Evolutionary conservation across 345 rosid species (phyloP).

Genomic region (Syzygium oleosum): DNA sequence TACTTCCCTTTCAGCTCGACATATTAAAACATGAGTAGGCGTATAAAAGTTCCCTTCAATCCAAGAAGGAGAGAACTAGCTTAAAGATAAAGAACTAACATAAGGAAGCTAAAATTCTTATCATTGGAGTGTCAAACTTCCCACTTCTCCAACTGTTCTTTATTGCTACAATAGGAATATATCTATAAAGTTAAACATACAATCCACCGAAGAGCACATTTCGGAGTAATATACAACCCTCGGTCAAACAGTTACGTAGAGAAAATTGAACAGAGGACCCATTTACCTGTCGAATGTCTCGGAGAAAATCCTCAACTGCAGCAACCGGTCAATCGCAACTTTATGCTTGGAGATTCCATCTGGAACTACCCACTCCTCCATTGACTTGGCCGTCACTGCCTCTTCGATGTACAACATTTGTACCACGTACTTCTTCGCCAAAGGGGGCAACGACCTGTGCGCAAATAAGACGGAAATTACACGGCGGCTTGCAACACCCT

Average conservation of each 20-base stretch:
- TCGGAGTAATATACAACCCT: not conserved
- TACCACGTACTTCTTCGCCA: conserved; percentile 83
- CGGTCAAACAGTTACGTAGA: not conserved
- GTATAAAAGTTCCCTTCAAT: not conserved
- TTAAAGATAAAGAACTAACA: not conserved
- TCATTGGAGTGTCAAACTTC: not conserved
- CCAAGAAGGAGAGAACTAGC: not conserved
- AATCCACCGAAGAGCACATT: not conserved
- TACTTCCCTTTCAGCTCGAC: not conserved
- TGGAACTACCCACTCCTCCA: conserved; percentile 77
- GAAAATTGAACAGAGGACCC: not conserved
- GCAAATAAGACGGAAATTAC: not conserved
- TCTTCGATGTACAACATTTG: conserved; percentile 54
- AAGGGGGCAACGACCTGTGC: conserved; percentile 76
- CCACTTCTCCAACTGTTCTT: not conserved
- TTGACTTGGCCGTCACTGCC: conserved; percentile 34
- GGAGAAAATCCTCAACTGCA: conserved; percentile 56
- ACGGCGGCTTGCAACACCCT: not conserved
- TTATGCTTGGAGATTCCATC: conserved; percentile 72
- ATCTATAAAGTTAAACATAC: not conserved
- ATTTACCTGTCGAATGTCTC: conserved; percentile 44
- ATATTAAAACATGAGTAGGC: not conserved
- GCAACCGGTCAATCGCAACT: conserved; percentile 70
- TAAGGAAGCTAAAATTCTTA: not conserved
- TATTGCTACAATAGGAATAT: not conserved